Evolutionary conservation across 495 filamentous ascomycete species (phyloP).

Genomic region (Talaromyces wortmannii): DNA sequence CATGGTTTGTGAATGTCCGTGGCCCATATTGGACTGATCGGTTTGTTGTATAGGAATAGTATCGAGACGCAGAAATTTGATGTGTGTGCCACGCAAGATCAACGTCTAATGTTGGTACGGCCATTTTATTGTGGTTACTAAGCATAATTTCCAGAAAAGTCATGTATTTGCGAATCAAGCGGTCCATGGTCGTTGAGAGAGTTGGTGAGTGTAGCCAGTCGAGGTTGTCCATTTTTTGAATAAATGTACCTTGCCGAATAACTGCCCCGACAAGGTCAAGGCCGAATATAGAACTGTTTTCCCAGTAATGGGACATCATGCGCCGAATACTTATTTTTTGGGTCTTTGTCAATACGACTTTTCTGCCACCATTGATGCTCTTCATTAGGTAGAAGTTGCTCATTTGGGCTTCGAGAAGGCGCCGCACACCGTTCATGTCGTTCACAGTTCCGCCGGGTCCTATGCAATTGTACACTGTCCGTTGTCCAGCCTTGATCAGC

Average conservation of each 20-base stretch:
- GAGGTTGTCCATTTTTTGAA: constrained; percentile 75
- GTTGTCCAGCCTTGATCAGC: constrained; percentile 38
- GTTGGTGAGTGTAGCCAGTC: constrained; percentile 73
- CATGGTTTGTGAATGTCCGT: constrained; percentile 63
- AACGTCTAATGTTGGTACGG: constrained; percentile 79
- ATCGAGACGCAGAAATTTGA: constrained; percentile 58
- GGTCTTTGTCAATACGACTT: neutral
- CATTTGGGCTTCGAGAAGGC: constrained; percentile 35
- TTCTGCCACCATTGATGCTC: constrained; percentile 9
- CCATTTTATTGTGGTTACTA: constrained; percentile 41
- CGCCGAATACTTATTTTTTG: constrained; percentile 53
- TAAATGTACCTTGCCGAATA: constrained; percentile 70
- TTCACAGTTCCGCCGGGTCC: neutral
- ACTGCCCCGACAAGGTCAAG: constrained; percentile 75
- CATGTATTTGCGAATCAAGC: constrained; percentile 61
- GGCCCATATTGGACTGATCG: neutral
- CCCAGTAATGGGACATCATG: constrained; percentile 78
- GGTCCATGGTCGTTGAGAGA: constrained; percentile 54
- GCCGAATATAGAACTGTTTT: constrained; percentile 62
- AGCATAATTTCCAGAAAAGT: constrained; percentile 65
- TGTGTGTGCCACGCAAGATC: constrained; percentile 75
- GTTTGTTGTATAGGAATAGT: constrained; percentile 44
- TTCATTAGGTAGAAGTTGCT: constrained; percentile 4
- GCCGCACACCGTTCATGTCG: constrained; percentile 32
- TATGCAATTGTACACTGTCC: constrained; percentile 24